Conservation (phyloP, 129 eudicot genomes). For the Escallonia herrerae region DNA sequence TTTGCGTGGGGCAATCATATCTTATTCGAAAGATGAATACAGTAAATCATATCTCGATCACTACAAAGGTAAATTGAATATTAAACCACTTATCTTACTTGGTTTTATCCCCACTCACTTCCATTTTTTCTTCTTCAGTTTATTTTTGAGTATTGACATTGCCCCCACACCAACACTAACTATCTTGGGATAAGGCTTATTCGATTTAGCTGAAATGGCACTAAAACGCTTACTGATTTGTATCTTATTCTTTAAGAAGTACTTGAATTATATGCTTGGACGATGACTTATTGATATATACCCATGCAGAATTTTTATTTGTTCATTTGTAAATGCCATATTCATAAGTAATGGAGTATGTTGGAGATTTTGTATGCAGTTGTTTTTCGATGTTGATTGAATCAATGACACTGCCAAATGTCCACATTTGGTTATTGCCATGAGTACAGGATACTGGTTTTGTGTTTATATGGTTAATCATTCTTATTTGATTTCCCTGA, state of each 20-base stretch:
- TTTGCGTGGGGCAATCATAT: background rate
- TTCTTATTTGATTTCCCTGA: no score
- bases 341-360: no score
- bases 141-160: background rate
- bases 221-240: background rate
- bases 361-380: no score
- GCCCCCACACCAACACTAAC: background rate
- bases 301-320: no score
- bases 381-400: no score
- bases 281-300: no score
- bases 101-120: background rate
- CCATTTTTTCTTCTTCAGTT: background rate
- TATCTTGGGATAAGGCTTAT: background rate
- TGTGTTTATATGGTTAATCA: no score
- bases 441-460: no score
- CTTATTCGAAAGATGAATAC: background rate
- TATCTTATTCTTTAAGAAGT: background rate
- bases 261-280: no score
- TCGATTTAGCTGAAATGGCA: background rate
- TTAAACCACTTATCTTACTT: background rate
- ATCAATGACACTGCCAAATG: no score
- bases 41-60: slow-evolving; percentile 2
- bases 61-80: background rate
- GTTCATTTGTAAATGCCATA: no score
- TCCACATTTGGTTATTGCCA: no score